Evolutionary conservation across 192 early-diverging fungal genomes (phyloP), one percentile per base, ranked within the genome.

Genomic region (Entophlyctis luteolus): DNA sequence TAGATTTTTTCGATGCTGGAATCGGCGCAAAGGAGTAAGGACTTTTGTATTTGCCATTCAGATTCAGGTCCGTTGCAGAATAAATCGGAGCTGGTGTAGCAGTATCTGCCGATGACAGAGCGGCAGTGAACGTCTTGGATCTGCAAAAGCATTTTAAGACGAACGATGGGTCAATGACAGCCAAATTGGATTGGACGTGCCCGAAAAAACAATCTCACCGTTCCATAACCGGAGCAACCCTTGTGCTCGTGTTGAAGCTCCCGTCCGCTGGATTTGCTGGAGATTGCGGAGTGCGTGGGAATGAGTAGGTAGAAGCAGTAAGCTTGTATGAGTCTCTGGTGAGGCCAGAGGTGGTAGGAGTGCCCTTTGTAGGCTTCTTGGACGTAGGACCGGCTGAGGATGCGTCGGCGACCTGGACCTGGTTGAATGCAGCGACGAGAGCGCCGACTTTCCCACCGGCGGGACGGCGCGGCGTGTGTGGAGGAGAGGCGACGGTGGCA

Each of bases 371-470:
- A 3, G 4, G 35, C 33, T 36, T 36, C 57, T 3, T 2, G 6
- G 10, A 8, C 3, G 32, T n/a, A 3, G 57, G 35, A 4, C 35
- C 28, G 6, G 57, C 57, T 25, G 12, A 20, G 42, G 10, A 10
- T n/a, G 10, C 10, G 42, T n/a, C 42, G 42, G 10, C 42, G 31
- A n/a, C n/a, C n/a, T n/a, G n/a, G 8, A 34, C 57, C 38, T 36
- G 32, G 57, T 59, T 59, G 57, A 59, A 59, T 10, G 57, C 57
- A 34, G 57, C 57, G 3, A 59, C 57, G 23, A 59, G 57, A n/a
- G 57, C 57, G 5, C 57, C 57, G 57, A 59, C 57, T 42, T 39
- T 36, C 3, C 55, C 55, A 39, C 57, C 57, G 12, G 55, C n/a
- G 10, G 27, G 27, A 10, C 55, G 55, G 14, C n/a, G 12, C 6